Evolutionary conservation across 108 stramenopile species (phyloP).

Genomic region (Schizochytrium sp.): DNA sequence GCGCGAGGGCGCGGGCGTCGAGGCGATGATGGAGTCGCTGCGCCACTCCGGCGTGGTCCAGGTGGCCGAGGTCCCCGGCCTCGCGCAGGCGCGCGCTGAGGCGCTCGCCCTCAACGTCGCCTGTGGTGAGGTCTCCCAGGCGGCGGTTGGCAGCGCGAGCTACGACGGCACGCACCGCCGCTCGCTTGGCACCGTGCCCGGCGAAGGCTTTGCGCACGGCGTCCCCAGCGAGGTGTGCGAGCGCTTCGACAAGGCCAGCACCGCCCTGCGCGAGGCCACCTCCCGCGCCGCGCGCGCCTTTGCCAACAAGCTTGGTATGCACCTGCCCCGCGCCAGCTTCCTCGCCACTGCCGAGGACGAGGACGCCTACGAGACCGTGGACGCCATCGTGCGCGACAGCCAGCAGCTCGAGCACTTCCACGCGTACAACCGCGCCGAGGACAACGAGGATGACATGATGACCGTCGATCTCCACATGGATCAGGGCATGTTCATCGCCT

Average conservation of each 20-base stretch:
- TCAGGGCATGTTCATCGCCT: conserved; percentile 67
- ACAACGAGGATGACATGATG: neutral
- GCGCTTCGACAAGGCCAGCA: neutral
- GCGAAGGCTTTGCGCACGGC: neutral
- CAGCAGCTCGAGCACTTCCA: conserved; percentile 77
- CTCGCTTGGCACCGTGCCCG: neutral
- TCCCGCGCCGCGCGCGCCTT: neutral
- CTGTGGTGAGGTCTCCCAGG: neutral
- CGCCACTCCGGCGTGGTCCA: neutral
- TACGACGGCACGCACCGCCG: neutral
- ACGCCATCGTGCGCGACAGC: conserved; percentile 48
- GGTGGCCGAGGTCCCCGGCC: neutral
- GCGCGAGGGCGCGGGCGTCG: neutral
- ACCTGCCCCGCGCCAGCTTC: neutral
- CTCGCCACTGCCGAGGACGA: neutral
- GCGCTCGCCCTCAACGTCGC: neutral
- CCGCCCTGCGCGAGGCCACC: neutral
- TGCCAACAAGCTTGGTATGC: neutral
- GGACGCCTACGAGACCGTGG: conserved; percentile 22
- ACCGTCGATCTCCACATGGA: conserved; percentile 60
- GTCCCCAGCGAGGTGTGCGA: neutral
- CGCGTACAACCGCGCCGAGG: conserved; percentile 38
- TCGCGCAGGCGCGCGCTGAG: neutral
- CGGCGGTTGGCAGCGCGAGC: neutral
- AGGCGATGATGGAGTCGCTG: neutral